These are phyloP conservation scores for Schrenkiella parvula DNA, from an alignment of 345 rosid genomes.

Conservation along the genomic window DNA sequence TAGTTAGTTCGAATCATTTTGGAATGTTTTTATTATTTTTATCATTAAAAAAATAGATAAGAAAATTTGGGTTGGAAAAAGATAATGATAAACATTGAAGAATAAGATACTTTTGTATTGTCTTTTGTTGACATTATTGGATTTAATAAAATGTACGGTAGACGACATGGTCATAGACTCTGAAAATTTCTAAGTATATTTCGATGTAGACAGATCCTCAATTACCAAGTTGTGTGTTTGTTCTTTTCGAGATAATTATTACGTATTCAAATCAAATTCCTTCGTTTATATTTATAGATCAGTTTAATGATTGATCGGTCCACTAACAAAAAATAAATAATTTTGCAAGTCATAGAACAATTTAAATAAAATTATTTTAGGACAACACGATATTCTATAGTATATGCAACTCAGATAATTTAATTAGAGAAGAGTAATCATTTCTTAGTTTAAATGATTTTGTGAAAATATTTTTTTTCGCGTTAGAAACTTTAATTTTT, in stretches of 20 bases:
- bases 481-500: neutral
- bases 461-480: no score
- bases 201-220: constrained; percentile 7
- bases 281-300: neutral
- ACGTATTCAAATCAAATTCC: neutral
- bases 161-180: constrained; percentile 14
- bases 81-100: neutral
- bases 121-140: neutral
- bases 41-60: neutral
- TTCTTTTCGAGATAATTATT: neutral
- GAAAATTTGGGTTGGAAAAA: neutral
- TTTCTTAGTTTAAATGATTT: no score
- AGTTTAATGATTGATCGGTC: constrained; percentile 15
- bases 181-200: neutral
- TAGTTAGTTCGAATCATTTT: constrained; percentile 2
- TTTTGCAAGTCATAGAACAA: neutral
- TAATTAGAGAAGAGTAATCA: neutral
- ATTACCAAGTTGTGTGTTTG: constrained; percentile 10
- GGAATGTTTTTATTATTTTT: neutral
- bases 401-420: neutral
- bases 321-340: neutral
- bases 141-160: constrained; percentile 1
- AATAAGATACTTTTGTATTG: neutral
- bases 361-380: neutral
- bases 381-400: neutral